Percentiles rank a stretch among this genome's conserved stretches.
phyloP scores from a whole-genome alignment of 2,329 filamentous ascomycete species.

The Alternaria arborescens region DNA sequence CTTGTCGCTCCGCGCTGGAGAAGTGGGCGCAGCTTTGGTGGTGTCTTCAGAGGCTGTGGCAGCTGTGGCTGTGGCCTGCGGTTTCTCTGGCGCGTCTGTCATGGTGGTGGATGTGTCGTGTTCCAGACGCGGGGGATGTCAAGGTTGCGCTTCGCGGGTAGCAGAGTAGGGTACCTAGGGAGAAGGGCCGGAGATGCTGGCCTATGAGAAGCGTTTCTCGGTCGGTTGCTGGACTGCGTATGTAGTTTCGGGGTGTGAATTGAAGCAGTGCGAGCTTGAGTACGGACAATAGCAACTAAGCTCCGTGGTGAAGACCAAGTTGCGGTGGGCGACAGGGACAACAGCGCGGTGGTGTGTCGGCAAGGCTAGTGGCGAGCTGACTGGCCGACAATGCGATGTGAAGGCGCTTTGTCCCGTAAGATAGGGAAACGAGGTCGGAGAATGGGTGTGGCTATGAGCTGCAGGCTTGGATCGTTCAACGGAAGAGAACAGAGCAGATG shows the following conservation, averaged over 20 bases:
- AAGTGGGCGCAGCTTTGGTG: slow-evolving; percentile 28
- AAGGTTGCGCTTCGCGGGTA: slow-evolving; percentile 11
- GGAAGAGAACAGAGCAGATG: slow-evolving; percentile 11
- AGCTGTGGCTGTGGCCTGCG: slow-evolving; percentile 19
- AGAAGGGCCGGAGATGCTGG: background rate
- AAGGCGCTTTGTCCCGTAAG: background rate
- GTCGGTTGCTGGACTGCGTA: background rate
- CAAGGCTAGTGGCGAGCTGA: slow-evolving; percentile 27
- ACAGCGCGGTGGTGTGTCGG: slow-evolving; percentile 22
- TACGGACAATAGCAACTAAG: slow-evolving; percentile 19
- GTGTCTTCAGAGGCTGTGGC: slow-evolving; percentile 18
- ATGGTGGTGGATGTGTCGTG: slow-evolving; percentile 23
- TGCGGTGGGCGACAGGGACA: slow-evolving; percentile 12
- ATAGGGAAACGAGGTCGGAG: slow-evolving; percentile 3
- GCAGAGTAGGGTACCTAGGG: background rate
- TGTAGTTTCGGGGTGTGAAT: background rate
- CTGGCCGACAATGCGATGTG: slow-evolving; percentile 5
- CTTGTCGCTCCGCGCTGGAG: slow-evolving; percentile 51
- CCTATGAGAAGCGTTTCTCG: background rate
- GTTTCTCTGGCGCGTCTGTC: slow-evolving; percentile 38
- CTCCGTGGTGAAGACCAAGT: slow-evolving; percentile 8
- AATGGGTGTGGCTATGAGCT: slow-evolving; percentile 1
- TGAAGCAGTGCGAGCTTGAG: slow-evolving; percentile 5
- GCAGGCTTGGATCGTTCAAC: slow-evolving; percentile 9
- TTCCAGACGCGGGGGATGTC: slow-evolving; percentile 7